Evolutionary conservation across 2,329 filamentous ascomycete species (phyloP).

Genomic region (Diaporthe destruens): DNA sequence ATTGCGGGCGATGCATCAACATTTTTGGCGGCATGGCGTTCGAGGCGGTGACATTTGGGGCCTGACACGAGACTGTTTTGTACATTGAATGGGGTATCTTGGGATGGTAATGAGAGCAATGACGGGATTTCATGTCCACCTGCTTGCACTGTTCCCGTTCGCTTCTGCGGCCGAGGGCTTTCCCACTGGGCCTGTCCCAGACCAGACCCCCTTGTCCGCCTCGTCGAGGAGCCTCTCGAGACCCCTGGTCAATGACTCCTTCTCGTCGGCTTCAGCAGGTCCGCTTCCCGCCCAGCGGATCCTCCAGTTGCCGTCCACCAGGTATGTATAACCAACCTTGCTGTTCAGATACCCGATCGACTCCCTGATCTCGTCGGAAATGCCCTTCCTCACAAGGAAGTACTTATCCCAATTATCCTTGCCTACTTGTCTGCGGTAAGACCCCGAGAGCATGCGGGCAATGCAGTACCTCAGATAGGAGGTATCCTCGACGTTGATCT

Average conservation of each 20-base stretch:
- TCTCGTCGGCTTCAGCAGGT: slow-evolving; percentile 73
- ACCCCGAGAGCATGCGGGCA: slow-evolving; percentile 67
- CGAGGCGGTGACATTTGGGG: slow-evolving; percentile 4
- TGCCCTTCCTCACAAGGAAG: slow-evolving; percentile 69
- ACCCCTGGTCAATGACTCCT: slow-evolving; percentile 74
- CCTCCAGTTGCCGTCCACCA: slow-evolving; percentile 87
- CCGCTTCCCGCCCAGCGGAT: slow-evolving; percentile 96
- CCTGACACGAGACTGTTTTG: slow-evolving; percentile 32
- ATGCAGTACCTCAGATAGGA: slow-evolving; percentile 69
- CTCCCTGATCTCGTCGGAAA: slow-evolving; percentile 73
- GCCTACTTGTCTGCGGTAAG: slow-evolving; percentile 63
- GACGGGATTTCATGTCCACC: slow-evolving; percentile 17
- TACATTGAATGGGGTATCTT: slow-evolving; percentile 41
- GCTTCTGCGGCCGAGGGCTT: slow-evolving; percentile 11
- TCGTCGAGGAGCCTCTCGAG: slow-evolving; percentile 73
- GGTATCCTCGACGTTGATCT: slow-evolving; percentile 91
- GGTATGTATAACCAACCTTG: slow-evolving; percentile 93
- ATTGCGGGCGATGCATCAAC: slow-evolving; percentile 23
- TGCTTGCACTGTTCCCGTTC: background rate
- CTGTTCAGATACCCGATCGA: slow-evolving; percentile 81
- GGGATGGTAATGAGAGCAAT: slow-evolving; percentile 30
- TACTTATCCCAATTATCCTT: slow-evolving; percentile 70
- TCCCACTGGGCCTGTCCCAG: slow-evolving; percentile 10
- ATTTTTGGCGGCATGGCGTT: slow-evolving; percentile 39
- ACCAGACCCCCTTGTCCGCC: slow-evolving; percentile 53